These are phyloP conservation scores for Trypanosoma congolense DNA, from an alignment of 208 protist species.

Conservation along the genomic window DNA sequence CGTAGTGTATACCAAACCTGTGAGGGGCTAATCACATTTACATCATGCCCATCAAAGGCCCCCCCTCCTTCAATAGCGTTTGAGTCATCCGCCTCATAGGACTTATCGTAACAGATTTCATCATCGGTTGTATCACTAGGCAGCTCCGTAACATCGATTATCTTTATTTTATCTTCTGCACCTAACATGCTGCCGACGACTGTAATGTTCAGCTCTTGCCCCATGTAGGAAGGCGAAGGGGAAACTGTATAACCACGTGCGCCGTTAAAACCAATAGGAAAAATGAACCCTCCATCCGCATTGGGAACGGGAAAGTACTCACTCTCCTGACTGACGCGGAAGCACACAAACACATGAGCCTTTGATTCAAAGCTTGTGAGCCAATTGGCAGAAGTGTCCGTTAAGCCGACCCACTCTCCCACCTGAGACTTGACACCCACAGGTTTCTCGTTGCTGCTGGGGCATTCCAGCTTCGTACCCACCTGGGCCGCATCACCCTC, in stretches of 20 bases:
- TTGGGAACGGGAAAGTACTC: constrained; percentile 61
- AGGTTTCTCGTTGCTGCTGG: background rate
- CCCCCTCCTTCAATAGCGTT: constrained; percentile 37
- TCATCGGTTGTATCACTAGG: constrained; percentile 23
- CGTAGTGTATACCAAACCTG: constrained; percentile 61
- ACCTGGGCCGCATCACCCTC: background rate
- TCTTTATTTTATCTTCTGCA: constrained; percentile 67
- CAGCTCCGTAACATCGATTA: constrained; percentile 43
- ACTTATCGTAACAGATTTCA: constrained; percentile 36
- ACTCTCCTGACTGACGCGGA: constrained; percentile 57
- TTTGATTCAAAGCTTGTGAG: constrained; percentile 36
- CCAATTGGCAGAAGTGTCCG: constrained; percentile 12
- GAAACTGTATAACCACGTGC: constrained; percentile 68
- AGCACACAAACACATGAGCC: constrained; percentile 84
- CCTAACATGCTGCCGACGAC: constrained; percentile 69
- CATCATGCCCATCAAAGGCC: no score
- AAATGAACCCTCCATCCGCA: constrained; percentile 58
- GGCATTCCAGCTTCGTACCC: background rate
- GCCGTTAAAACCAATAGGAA: constrained; percentile 75
- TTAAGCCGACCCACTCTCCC: background rate
- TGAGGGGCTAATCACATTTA: constrained; percentile 34
- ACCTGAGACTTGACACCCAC: background rate
- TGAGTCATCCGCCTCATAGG: constrained; percentile 59
- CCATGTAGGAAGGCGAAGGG: constrained; percentile 61
- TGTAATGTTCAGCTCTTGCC: constrained; percentile 53